Base-by-base conservation (phyloP, 345 rosid genomes). In the Brassica juncea region DNA sequence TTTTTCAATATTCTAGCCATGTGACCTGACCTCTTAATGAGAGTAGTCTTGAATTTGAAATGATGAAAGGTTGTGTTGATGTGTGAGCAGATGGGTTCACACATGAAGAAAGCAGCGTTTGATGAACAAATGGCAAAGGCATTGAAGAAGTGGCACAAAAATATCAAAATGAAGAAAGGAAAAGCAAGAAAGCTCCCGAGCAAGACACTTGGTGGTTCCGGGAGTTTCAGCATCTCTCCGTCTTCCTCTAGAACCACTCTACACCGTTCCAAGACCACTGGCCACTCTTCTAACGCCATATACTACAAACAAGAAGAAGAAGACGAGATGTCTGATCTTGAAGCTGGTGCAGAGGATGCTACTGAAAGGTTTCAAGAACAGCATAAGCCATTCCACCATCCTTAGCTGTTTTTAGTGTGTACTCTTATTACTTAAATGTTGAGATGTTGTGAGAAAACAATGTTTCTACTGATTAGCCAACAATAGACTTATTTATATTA, bases 121-220 rank as follows among this genome's bases (percentile, higher is more conserved):
- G 97, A 89, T 71, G 98, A 95, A 31, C 99, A 95, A 77, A 93
- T 91, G 23, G 91, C 94, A 4, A 93, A 85, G 80, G 99, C 99
- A n/a, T 87, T 93, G 1, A 93, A 90, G 88, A 90, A 86, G 16
- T 95, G 99, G 99, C 99, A 82, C 71, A 86, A 77, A 88, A 90
- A 86, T 32, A 93, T 71, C 12, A 91, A 89, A 77, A 84, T 81
- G 83, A 88, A 82, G 92, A 66, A 93, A 88, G 81, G 78, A 25
- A 76, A 70, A 91, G n/a, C 63, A 31, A 80, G 68, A 55, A 80
- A 80, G 35, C 32, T 80, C 3, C 80, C 88, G 0, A 78, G 85
- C 39, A 55, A 70, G 58, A 83, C 79, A 32, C 77, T 87, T 10
- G 94, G 94, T 16, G 86, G 75, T 80, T 86, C 81, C 70, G 78